Base-by-base conservation (phyloP, 169 alveolate species). In the Plasmodium knowlesi region DNA sequence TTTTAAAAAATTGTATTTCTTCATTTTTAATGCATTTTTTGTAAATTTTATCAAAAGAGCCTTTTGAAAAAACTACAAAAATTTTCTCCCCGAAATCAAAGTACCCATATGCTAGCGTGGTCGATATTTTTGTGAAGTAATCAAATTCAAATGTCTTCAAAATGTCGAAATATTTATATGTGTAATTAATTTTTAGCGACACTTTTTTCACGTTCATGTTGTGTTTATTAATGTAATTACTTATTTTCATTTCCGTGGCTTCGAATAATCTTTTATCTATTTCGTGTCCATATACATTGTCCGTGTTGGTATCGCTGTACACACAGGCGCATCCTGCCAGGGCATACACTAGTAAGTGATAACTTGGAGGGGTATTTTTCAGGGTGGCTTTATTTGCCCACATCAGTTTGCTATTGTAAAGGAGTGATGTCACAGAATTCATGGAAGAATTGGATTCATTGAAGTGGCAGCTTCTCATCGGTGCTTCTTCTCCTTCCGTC, bases 261-360 rank as follows among this genome's bases (percentile, higher is more conserved):
- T 89, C 94, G 71, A 39, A 78, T 61, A 89, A 79, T 39, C 74
- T 79, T 61, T 89, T 89, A 19, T 89, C 94, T 3, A 89, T 89
- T 57, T 89, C 89, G 50, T 89, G 80, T 61, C 94, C 94, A 67
- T 89, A 89, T 37, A 89, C 37, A 19, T 34, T 79, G 53, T 89
- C 53, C 41, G 32, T 74, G 1, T 12, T 30, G 9, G 22, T 78
- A 67, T 89, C 94, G 34, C 16, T 37, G 50, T 89, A 89, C 19
- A 89, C 89, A 79, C 94, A 89, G 19, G 94, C 71, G 50, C 94
- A 79, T 2, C 94, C 94, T 2, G 94, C 94, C 3, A 89, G 72
- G 41, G 94, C 94, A 57, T 89, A 89, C n/a, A 89, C 54, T 39
- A 89, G 32, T 61, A 89, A 16, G 37, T 89, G 88, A 53, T 89